A percentile compares a stretch with the other conserved stretches of the same genome.
Evolutionary conservation across 495 filamentous ascomycete genomes (phyloP).

Genomic region (Bombardia bombarda): DNA sequence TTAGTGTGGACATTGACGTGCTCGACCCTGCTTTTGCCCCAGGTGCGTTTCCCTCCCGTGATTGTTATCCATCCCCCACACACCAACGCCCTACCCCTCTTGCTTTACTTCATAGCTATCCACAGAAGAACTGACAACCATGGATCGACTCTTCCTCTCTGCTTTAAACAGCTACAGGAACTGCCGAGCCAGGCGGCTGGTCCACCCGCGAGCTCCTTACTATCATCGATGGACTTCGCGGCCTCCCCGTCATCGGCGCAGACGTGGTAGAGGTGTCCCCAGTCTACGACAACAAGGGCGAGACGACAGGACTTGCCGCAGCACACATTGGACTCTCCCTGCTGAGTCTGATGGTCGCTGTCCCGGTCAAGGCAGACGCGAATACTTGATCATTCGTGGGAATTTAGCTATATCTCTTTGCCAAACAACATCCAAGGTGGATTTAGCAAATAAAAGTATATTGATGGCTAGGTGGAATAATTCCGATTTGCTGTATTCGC

Average conservation of each 20-base stretch:
- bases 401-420: no score
- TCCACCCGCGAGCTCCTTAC: conserved; percentile 59
- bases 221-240: conserved; percentile 45
- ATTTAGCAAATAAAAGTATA: no score
- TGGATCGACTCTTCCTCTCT: conserved; percentile 33
- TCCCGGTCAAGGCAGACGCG: background rate
- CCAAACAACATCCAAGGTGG: no score
- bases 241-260: conserved; percentile 67
- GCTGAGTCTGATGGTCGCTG: background rate
- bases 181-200: conserved; percentile 84
- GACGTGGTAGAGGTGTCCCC: conserved; percentile 75
- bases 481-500: no score
- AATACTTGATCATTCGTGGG: no score
- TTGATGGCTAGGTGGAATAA: no score
- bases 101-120: background rate
- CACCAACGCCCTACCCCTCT: background rate
- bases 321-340: conserved; percentile 27
- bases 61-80: background rate
- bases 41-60: conserved; percentile 11
- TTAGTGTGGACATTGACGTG: conserved; percentile 84
- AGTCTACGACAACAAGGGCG: conserved; percentile 61
- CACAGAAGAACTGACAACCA: background rate
- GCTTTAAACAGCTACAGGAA: conserved; percentile 60
- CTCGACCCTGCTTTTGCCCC: conserved; percentile 63
- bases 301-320: conserved; percentile 61